Percentiles rank a stretch among this genome's conserved stretches.
These are phyloP conservation scores for Salicornia ramosissima DNA, from an alignment of 148 eudicot species.

Conservation along the genomic window DNA sequence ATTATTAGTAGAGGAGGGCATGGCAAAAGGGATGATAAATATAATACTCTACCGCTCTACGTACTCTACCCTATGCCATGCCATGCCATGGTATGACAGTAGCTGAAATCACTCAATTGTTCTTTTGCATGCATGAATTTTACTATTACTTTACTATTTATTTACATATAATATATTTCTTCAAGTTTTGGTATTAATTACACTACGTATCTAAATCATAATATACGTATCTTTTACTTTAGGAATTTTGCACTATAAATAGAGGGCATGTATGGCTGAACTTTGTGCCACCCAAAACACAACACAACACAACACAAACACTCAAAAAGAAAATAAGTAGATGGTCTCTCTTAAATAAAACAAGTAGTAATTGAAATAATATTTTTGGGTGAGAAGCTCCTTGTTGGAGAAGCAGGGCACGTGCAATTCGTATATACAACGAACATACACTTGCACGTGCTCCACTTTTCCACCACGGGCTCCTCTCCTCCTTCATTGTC, in stretches of 20 bases:
- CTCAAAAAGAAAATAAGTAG: not conserved
- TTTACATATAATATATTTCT: not conserved
- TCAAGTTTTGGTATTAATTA: not conserved
- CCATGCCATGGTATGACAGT: conserved; percentile 11
- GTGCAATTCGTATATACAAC: conserved; percentile 23
- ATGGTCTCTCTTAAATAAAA: too few species aligned
- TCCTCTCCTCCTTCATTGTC: conserved; percentile 28
- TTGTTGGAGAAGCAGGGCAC: conserved; percentile 63
- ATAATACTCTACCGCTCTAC: too few species aligned
- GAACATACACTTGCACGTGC: conserved; percentile 40
- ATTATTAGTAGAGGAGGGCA: not conserved
- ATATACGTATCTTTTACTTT: not conserved
- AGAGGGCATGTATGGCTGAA: not conserved
- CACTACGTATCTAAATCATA: too few species aligned
- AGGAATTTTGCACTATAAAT: conserved; percentile 19
- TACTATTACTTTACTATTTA: not conserved
- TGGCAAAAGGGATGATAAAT: not conserved
- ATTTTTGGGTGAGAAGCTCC: conserved; percentile 33
- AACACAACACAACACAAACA: not conserved
- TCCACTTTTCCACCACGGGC: conserved; percentile 54
- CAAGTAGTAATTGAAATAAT: too few species aligned
- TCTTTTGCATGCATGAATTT: conserved; percentile 27
- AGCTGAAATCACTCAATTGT: conserved; percentile 30
- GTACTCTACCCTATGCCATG: too few species aligned
- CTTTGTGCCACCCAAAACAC: not conserved